Percentiles rank a stretch among this genome's conserved stretches.
Conservation (phyloP, 192 early-diverging fungal genomes). For the Umbelopsis vinacea region DNA sequence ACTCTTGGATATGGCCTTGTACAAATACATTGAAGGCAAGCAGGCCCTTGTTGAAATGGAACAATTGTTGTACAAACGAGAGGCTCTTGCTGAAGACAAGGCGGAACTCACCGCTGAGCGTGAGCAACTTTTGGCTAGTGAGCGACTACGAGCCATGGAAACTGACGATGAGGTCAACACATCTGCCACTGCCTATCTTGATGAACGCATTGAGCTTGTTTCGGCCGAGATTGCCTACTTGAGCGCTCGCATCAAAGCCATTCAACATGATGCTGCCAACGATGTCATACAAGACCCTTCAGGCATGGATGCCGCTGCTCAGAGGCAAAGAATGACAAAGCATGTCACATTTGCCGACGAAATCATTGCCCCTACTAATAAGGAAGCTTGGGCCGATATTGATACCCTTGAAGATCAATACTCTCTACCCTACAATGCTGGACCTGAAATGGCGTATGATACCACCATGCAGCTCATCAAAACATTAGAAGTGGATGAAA, state of each 20-base stretch:
- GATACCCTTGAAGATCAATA: slow-evolving; percentile 40
- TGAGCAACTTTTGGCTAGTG: slow-evolving; percentile 43
- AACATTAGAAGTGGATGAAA: slow-evolving; percentile 52
- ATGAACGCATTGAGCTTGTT: slow-evolving; percentile 61
- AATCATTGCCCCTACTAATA: slow-evolving; percentile 14
- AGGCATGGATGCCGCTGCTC: background rate
- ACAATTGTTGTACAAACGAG: slow-evolving; percentile 47
- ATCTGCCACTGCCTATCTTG: slow-evolving; percentile 51
- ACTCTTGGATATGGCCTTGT: slow-evolving; percentile 56
- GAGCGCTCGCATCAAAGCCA: slow-evolving; percentile 52
- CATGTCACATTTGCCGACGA: slow-evolving; percentile 45
- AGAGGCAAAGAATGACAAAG: slow-evolving; percentile 20
- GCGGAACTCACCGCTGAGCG: slow-evolving; percentile 54
- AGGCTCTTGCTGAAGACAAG: slow-evolving; percentile 52
- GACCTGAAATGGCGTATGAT: slow-evolving; percentile 54
- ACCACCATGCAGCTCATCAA: slow-evolving; percentile 52
- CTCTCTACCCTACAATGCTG: slow-evolving; percentile 44
- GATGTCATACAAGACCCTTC: slow-evolving; percentile 26
- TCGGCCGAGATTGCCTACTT: slow-evolving; percentile 62
- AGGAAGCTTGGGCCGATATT: slow-evolving; percentile 40
- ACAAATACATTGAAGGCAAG: slow-evolving; percentile 56
- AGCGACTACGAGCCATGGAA: slow-evolving; percentile 35
- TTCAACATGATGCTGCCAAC: slow-evolving; percentile 55
- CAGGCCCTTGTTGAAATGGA: slow-evolving; percentile 58
- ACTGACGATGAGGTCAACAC: slow-evolving; percentile 30